Base-by-base conservation (phyloP, 139 green algal species). In the Pleodorina starrii region DNA sequence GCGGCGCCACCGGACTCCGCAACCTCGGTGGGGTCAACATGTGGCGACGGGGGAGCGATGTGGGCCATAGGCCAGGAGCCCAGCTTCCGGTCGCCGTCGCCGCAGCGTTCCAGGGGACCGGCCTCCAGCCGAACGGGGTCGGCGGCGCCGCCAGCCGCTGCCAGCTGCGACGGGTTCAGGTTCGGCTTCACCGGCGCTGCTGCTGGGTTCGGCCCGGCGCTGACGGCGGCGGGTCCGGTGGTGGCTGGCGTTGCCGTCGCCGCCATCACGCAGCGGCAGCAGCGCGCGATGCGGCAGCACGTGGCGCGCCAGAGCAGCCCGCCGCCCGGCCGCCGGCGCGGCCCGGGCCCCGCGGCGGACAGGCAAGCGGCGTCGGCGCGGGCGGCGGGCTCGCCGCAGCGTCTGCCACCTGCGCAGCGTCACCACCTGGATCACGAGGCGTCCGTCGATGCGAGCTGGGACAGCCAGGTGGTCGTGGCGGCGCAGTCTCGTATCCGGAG, bases 231-330 rank as follows among this genome's bases (percentile, higher is more conserved):
- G 74, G 23, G 21, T 9, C 48, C 48, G 19, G 76, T 46, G 32
- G 48, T 46, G 76, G 59, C 2, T 1, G 57, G n/a, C n/a, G n/a
- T n/a, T n/a, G n/a, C n/a, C n/a, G n/a, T n/a, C n/a, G n/a, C n/a
- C n/a, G n/a, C n/a, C n/a, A n/a, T 86, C 5, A 25, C 40, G 23
- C 51, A 86, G 9, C 54, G 79, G 25, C 79, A 86, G 57, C 57
- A 86, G 79, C 57, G 57, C n/a, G 79, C 79, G 16, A 59, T 75
- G 40, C 25, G 29, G 57, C 79, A 59, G 27, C 79, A 86, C 40
- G 57, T 86, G 40, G 57, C 75, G 23, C 57, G 79, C 36, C 79
- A 86, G 25, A 23, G 5, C 54, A 86, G 79, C 79, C 79, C 79
- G 21, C 59, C 81, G 42, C 60, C 79, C 14, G 32, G 72, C 27